Base-by-base conservation (phyloP, 2,329 filamentous ascomycete genomes). In the Didymella pomorum region DNA sequence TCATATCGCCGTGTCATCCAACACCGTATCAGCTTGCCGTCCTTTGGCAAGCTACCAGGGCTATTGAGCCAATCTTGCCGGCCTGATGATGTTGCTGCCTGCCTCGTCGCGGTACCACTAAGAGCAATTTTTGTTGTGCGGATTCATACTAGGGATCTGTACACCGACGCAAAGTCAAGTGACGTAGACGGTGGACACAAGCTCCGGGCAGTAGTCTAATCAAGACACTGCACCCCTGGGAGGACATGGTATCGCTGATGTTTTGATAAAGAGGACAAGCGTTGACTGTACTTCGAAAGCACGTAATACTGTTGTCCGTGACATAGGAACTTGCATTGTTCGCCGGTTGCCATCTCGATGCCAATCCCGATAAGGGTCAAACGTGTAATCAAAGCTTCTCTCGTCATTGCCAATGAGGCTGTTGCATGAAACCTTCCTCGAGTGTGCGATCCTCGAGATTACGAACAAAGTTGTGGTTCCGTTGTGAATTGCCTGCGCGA, bases 381-480 rank as follows among this genome's bases (percentile, higher is more conserved):
- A 50, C 26, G 20, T 33, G 7, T 5, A 18, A 18, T 26, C 35
- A 63, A 21, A 61, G 53, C 55, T 63, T 64, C 31, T 42, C 57
- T 28, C 58, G 33, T 82, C 81, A 87, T 70, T 87, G 84, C 85
- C 89, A 96, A 77, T 95, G 91, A 25, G 70, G 67, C 64, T 86
- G 82, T 65, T 82, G 83, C 86, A 93, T 91, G 73, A 93, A 97
- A 2, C 93, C 92, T 77, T 98, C 94, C 76, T 97, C 94, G 55
- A 98, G 81, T 2, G 93, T 97, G 33, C 95, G 87, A 79, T 98
- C 95, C 79, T 99, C 95, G 63, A 99, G 82, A 62, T 91, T 97
- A 54, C 95, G 88, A 69, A 99, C 96, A 74, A 99, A 97, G 74
- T 98, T 94, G 41, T 93, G 84, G 71, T 93, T 89, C 62, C 79